These are phyloP conservation scores for Microbotryum scabiosae DNA, from an alignment of 1,284 basidiomycete species.

Conservation along the genomic window DNA sequence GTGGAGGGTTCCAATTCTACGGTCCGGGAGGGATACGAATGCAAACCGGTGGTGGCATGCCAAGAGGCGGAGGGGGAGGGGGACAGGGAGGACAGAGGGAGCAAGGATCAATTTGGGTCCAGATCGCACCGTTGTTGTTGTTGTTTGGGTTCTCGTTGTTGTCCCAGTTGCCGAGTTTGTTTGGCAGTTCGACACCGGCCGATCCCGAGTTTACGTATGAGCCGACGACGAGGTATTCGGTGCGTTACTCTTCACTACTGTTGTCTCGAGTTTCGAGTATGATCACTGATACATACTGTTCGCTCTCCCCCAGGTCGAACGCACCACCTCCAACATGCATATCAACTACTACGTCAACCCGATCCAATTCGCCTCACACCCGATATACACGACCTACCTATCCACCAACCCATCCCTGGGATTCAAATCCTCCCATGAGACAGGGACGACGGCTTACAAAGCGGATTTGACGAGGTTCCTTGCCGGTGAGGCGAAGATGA, in stretches of 20 bases:
- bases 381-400: slow-evolving; percentile 42
- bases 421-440: slow-evolving; percentile 15
- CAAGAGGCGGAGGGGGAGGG: slow-evolving; percentile 27
- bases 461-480: slow-evolving; percentile 5
- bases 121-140: slow-evolving; percentile 77
- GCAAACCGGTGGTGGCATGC: slow-evolving; percentile 5
- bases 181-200: slow-evolving; percentile 56
- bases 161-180: slow-evolving; percentile 66
- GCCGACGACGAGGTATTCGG: slow-evolving; percentile 36
- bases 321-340: slow-evolving; percentile 59
- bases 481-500: slow-evolving; percentile 43
- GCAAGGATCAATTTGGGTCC: slow-evolving; percentile 60
- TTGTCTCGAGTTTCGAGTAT: too few relatives aligned
- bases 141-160: slow-evolving; percentile 77
- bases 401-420: slow-evolving; percentile 25
- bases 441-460: slow-evolving; percentile 13
- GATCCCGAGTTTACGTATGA: slow-evolving; percentile 76
- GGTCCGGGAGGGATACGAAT: slow-evolving; percentile 32
- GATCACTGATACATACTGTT: not conserved
- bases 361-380: slow-evolving; percentile 66
- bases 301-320: slow-evolving; percentile 46
- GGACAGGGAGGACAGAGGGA: slow-evolving; percentile 36
- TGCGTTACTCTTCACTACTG: too few relatives aligned
- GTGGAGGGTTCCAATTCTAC: slow-evolving; percentile 34
- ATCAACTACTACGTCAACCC: slow-evolving; percentile 81